Evolutionary conservation across 1,284 basidiomycete genomes (phyloP).

Genomic region (Ustilago lituana): DNA sequence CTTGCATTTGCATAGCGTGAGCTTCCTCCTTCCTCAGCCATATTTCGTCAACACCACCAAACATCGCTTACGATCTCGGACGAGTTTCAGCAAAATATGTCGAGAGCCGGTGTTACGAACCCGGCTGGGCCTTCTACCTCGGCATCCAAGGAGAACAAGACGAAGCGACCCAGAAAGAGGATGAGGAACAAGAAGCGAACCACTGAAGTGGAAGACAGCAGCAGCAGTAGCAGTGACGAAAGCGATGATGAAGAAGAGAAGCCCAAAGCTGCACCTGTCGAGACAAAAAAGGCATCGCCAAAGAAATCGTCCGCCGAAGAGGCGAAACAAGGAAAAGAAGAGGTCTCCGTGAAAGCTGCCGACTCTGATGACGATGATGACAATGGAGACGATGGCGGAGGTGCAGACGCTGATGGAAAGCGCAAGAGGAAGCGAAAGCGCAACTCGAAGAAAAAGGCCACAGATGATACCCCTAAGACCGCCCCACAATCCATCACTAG

Average conservation of each 20-base stretch:
- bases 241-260: conserved; percentile 27
- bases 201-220: conserved; percentile 28
- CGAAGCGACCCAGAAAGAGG: conserved; percentile 31
- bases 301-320: neutral
- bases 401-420: conserved; percentile 25
- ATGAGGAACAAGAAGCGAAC: conserved; percentile 43
- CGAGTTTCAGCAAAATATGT: conserved; percentile 2
- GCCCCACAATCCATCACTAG: neutral
- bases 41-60: neutral
- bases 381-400: conserved; percentile 8
- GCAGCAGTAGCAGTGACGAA: conserved; percentile 23
- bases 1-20: neutral
- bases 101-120: neutral
- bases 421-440: conserved; percentile 49
- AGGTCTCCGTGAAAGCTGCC: no score
- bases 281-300: neutral
- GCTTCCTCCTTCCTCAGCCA: neutral
- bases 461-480: neutral
- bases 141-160: conserved; percentile 24
- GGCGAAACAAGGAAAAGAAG: neutral
- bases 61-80: no score
- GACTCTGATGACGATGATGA: conserved; percentile 20
- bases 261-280: conserved; percentile 6
- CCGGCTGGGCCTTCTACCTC: conserved; percentile 22
- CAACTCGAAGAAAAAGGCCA: conserved; percentile 20